phyloP scores from a whole-genome alignment of 2,329 filamentous ascomycete species.

The Hypomyces perniciosus region DNA sequence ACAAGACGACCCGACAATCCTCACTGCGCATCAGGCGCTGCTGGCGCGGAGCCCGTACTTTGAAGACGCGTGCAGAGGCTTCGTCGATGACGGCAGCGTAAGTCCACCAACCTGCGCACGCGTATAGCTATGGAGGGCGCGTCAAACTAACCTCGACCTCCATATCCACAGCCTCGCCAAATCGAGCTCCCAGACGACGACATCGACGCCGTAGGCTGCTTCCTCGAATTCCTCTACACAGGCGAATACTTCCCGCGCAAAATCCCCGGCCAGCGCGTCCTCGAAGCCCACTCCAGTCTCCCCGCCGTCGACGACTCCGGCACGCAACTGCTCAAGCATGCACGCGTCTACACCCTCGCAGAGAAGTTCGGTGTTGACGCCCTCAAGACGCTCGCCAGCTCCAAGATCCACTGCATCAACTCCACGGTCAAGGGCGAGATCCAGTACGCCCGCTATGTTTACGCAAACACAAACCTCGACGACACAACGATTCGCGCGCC shows the following conservation, averaged over 20 bases:
- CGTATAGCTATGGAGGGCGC: not conserved
- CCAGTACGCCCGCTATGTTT: slow-evolving; percentile 84
- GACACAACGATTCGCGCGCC: slow-evolving; percentile 72
- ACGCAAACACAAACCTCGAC: slow-evolving; percentile 64
- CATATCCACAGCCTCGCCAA: slow-evolving; percentile 45
- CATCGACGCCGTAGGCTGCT: slow-evolving; percentile 31
- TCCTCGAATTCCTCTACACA: slow-evolving; percentile 38
- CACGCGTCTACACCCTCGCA: slow-evolving; percentile 81
- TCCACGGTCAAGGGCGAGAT: slow-evolving; percentile 87
- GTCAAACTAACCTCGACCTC: not conserved
- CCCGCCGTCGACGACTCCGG: slow-evolving; percentile 70
- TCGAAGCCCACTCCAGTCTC: slow-evolving; percentile 62
- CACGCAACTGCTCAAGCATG: slow-evolving; percentile 79
- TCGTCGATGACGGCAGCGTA: slow-evolving; percentile 57
- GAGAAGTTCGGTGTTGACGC: slow-evolving; percentile 64
- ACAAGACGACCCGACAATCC: slow-evolving; percentile 52
- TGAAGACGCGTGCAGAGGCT: slow-evolving; percentile 53
- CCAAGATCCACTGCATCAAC: slow-evolving; percentile 88
- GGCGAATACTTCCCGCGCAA: slow-evolving; percentile 65
- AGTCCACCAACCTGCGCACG: slow-evolving; percentile 22
- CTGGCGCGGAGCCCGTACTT: slow-evolving; percentile 72
- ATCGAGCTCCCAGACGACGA: slow-evolving; percentile 53
- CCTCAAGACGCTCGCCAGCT: slow-evolving; percentile 71
- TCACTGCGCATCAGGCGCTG: slow-evolving; percentile 76
- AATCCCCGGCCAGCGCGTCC: slow-evolving; percentile 54